Base-by-base conservation (phyloP, 2,329 filamentous ascomycete genomes). In the Aureobasidium sp. region DNA sequence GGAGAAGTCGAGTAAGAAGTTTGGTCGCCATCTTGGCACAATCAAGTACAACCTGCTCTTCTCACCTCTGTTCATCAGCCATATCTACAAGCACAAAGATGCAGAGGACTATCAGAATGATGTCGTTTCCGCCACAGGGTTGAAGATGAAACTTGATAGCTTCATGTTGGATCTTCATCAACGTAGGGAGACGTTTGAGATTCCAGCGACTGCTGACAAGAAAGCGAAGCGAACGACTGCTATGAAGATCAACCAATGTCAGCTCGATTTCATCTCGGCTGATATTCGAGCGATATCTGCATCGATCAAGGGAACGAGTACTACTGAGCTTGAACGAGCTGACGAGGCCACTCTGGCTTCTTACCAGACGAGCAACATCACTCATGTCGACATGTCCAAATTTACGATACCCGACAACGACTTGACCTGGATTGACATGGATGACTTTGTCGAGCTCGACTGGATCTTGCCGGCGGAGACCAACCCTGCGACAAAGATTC, bases 41-140 rank as follows among this genome's bases (percentile, higher is more conserved):
- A 92, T 99, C 79, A 99, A 99, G 79, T 97, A 97, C 77, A 97
- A 93, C 65, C 78, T 99, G 25, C 82, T 97, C 3, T 80, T 99
- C 17, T 96, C 94, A 2, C 94, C 94, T 0, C 78, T 99, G 2
- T 99, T 96, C 74, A 84, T 99, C 66, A 95, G 92, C 68, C 94
- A 99, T 69, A 91, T 99, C 36, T 99, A 99, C 78, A 97, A 97
- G 74, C 94, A 99, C 78, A 97, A 97, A 73, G 94, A 99, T 70
- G 86, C 86, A 0, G 93, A 97, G 70, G 91, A 96, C 64, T 89
- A 90, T 70, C 82, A 84, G 0, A 87, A 92, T 65, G 81, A 86
- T 66, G 82, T 87, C 0, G 90, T 96, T 6, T 94, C 91, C 51
- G 93, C 93, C 0, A 99, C 94, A 4, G 94, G 95, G n/a, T 80